Evolutionary conservation across 2,329 filamentous ascomycete genomes (phyloP), one percentile per base, ranked within the genome.

Genomic region (Aurifilum marmelostoma): DNA sequence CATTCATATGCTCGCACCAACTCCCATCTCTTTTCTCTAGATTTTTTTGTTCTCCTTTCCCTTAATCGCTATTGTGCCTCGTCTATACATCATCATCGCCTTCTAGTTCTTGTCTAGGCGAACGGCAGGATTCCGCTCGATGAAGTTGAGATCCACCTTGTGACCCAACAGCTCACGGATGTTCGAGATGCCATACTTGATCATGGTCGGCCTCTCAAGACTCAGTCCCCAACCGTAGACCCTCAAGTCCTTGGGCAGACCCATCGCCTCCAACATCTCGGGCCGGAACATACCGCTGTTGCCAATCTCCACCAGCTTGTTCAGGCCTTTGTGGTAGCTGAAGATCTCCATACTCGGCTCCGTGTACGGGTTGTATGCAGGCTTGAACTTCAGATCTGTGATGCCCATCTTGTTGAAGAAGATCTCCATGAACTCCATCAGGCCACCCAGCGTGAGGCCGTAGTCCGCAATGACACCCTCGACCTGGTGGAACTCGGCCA

Each of bases 291-390:
- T 98, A 72, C 96, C 96, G 75, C 91, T 95, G 83, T 99, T 98
- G 70, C 96, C 96, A 78, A 98, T 98, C 83, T 98, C 96, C 34
- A 98, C 93, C 83, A 97, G 91, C 84, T 97, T 97, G 76, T 88
- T 88, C 63, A 97, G 83, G 3, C 94, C 95, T 76, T 91, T 88
- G 84, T 98, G 96, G 84, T 91, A 98, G 73, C 92, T 93, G 83
- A 98, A 99, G 74, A 99, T 97, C 82, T 99, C 96, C 94, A 99
- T 97, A 78, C 91, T 92, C 39, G 96, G 94, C 82, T 99, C 96
- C 37, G 94, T 97, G 84, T 97, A 92, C 0, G 90, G 90, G 78
- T 93, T 93, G 80, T 94, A 97, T 0, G 96, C 96, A 24, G 96
- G 96, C 85, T 99, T 99, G 89, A 97, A 99, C 77, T 92, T 91